phyloP scores from a whole-genome alignment of 164 flowering plant species.

The Tetrastigma voinierianum region DNA sequence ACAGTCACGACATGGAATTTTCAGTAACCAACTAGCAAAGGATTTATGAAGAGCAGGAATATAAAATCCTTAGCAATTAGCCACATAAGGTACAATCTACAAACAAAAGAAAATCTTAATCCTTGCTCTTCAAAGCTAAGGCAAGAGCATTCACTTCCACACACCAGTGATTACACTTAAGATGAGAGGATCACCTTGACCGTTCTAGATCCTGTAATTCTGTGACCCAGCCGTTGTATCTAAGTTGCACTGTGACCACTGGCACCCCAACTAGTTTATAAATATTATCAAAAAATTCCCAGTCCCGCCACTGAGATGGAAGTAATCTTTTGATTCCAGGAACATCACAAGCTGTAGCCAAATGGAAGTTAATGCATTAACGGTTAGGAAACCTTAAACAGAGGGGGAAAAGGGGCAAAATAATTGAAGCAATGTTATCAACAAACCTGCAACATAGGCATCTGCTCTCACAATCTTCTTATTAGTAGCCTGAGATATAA shows the following conservation, averaged over 20 bases:
- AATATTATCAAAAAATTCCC: conserved; percentile 70
- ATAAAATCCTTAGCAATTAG: background rate
- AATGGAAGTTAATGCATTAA: conserved; percentile 2
- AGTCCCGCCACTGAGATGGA: conserved; percentile 85
- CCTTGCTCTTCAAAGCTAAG: background rate
- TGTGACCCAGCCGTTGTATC: conserved; percentile 98
- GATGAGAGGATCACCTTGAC: conserved; percentile 55
- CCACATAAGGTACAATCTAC: background rate
- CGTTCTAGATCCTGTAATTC: conserved; percentile 80
- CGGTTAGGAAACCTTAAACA: background rate
- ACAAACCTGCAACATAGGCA: conserved; percentile 95
- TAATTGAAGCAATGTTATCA: background rate
- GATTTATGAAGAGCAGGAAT: background rate
- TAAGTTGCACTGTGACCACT: conserved; percentile 93
- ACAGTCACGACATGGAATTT: conserved; percentile 6
- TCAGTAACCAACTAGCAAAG: background rate
- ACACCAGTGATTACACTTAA: background rate
- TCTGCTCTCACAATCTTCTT: conserved; percentile 86
- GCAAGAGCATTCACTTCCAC: conserved; percentile 1
- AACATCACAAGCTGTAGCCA: conserved; percentile 87
- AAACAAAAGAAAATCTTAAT: background rate
- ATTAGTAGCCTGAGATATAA: conserved; percentile 68
- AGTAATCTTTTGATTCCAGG: conserved; percentile 95
- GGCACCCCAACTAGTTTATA: conserved; percentile 92
- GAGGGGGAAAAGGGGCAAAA: background rate